Evolutionary conservation across 2,329 filamentous ascomycete genomes (phyloP), one percentile per base, ranked within the genome.

Genomic region (Monascus ruber): DNA sequence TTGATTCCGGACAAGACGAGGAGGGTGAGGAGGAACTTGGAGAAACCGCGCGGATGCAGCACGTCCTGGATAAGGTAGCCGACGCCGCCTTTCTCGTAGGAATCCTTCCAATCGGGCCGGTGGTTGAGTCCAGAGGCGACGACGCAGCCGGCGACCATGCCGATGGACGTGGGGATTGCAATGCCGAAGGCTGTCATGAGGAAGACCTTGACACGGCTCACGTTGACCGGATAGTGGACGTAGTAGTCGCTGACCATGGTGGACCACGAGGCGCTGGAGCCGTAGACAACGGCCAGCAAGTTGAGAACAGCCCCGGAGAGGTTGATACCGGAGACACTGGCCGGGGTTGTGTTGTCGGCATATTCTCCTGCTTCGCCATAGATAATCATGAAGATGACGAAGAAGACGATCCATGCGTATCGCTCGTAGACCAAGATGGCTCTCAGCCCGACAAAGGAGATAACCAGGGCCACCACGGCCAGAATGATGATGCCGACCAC

Each of bases 331-430:
- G 64, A 56, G 2, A 57, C 58, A 4, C 57, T 45, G 3, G 64
- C 55, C 3, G 59, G 58, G 2, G 61, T 56, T 5, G 49, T 46
- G 40, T 59, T 54, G 46, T 71, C 63, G 4, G 66, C 68, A 34
- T 61, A 63, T 24, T 51, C 46, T 26, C 62, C 69, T 1, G 62
- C 60, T 51, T 71, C 63, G 34, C 66, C 68, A 43, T 68, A 70
- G 47, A 74, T 65, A 49, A 73, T 62, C 47, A 72, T 48, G 48
- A 73, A 72, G 35, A 43, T 48, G 28, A 59, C 41, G 35, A 59
- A 56, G 41, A 53, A 54, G 33, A 58, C 35, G 17, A 55, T 41
- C 56, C 56, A 59, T 24, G 55, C 55, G 37, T 52, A 58, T 37
- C 50, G 48, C 41, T 59, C 55, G 33, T 58, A 59, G 29, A 53